A percentile compares a stretch with the other conserved stretches of the same genome.
Conservation (phyloP, 768 basidiomycete species). For the Termitomyces sp. region DNA sequence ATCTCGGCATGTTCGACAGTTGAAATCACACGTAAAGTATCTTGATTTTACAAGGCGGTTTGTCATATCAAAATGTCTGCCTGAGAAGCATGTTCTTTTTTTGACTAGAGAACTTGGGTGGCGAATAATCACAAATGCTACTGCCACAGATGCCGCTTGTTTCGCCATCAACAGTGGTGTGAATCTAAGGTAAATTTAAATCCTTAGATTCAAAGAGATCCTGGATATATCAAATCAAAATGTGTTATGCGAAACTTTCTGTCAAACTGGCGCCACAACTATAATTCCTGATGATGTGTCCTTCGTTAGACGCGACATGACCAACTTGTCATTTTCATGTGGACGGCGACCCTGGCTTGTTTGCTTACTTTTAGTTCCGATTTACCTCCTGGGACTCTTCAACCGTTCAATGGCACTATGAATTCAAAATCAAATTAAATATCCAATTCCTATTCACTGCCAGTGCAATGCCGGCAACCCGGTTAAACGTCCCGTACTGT, state of each 20-base stretch:
- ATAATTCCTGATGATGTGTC: not conserved
- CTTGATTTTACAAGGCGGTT: too few relatives aligned
- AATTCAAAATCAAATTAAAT: too few relatives aligned
- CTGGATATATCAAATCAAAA: not conserved
- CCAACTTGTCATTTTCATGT: not conserved
- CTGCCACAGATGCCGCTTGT: not conserved
- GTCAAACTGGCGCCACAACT: not conserved
- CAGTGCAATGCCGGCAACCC: not conserved
- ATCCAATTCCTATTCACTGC: too few relatives aligned
- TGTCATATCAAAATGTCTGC: not conserved
- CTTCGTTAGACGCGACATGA: not conserved
- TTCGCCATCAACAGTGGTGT: not conserved
- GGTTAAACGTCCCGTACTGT: not conserved
- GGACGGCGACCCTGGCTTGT: not conserved
- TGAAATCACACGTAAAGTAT: not conserved
- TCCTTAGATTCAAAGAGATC: not conserved
- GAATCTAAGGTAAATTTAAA: not conserved
- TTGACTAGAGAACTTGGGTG: not conserved
- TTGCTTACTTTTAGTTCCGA: not conserved
- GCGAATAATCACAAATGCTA: not conserved
- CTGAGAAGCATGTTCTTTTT: not conserved
- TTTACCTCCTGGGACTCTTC: too few relatives aligned
- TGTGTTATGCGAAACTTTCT: not conserved
- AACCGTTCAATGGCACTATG: not conserved
- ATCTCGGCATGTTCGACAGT: not conserved